Percentiles rank a stretch among this genome's conserved stretches.
Evolutionary conservation across 2,329 filamentous ascomycete genomes (phyloP).

Genomic region (Fusarium sp.): DNA sequence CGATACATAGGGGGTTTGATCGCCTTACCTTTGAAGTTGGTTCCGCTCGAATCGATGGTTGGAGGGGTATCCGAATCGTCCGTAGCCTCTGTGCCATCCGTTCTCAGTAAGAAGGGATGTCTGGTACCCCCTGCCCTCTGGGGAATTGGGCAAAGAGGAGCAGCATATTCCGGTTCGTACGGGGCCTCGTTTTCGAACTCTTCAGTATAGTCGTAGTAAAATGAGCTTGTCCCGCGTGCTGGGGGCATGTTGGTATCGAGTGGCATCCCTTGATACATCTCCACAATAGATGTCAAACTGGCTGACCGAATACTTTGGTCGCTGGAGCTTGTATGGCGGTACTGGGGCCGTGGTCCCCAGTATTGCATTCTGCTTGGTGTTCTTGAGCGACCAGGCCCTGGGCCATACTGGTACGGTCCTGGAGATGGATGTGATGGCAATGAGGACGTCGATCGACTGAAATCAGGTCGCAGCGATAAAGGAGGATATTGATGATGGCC

Average conservation of each 20-base stretch:
- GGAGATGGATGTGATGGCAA: constrained; percentile 47
- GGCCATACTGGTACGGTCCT: constrained; percentile 35
- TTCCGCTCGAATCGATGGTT: neutral
- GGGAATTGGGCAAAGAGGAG: constrained; percentile 47
- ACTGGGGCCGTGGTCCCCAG: constrained; percentile 42
- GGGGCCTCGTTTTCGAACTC: constrained; percentile 53
- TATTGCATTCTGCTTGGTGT: constrained; percentile 50
- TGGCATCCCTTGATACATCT: constrained; percentile 53
- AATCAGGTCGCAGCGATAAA: constrained; percentile 51
- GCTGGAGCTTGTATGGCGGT: constrained; percentile 47
- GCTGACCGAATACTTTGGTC: constrained; percentile 54
- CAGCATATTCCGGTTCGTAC: constrained; percentile 18
- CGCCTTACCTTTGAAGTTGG: constrained; percentile 1
- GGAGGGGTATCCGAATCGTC: neutral
- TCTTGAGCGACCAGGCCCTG: constrained; percentile 41
- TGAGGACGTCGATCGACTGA: constrained; percentile 53
- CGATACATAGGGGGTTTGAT: neutral
- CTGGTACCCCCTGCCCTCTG: constrained; percentile 37
- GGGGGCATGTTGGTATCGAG: constrained; percentile 42
- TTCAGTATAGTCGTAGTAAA: constrained; percentile 64
- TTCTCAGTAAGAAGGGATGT: constrained; percentile 43
- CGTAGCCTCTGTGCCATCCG: constrained; percentile 27
- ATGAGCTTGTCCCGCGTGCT: constrained; percentile 47
- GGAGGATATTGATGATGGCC: constrained; percentile 50
- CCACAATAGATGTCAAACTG: constrained; percentile 60